phyloP scores from a whole-genome alignment of 2,329 filamentous ascomycete species.

The Penicillium verrucosum region DNA sequence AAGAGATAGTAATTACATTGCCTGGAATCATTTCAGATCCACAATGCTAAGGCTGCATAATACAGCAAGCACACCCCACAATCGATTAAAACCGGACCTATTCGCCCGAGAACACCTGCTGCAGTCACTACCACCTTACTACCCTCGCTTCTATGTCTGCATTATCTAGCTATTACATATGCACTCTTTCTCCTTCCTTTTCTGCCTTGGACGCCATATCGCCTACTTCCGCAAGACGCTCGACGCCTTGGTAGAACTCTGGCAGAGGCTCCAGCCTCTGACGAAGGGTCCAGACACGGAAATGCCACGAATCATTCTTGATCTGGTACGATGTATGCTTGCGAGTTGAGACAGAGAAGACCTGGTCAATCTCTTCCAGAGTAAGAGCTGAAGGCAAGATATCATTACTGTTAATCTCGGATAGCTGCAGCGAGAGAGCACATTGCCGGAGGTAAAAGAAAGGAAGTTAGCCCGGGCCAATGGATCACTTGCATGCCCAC shows the following conservation, averaged over 20 bases:
- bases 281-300: conserved; percentile 40
- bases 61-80: not conserved
- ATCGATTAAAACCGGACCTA: not conserved
- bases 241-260: conserved; percentile 33
- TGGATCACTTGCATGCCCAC: too few species aligned
- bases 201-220: not conserved
- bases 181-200: not conserved
- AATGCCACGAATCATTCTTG: conserved; percentile 40
- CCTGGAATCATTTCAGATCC: not conserved
- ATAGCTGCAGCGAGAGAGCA: not conserved
- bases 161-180: not conserved
- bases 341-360: conserved; percentile 52
- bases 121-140: not conserved
- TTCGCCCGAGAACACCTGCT: not conserved
- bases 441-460: too few species aligned
- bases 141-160: not conserved
- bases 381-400: conserved; percentile 32
- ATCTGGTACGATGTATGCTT: conserved; percentile 43
- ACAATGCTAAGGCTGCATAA: not conserved
- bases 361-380: conserved; percentile 50
- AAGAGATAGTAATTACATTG: not conserved
- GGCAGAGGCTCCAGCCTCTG: conserved; percentile 36
- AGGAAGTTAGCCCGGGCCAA: too few species aligned
- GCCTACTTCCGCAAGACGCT: conserved; percentile 21
- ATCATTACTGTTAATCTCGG: conserved; percentile 10